phyloP scores from a whole-genome alignment of 306 rosid species.

The Lagenaria siceraria region DNA sequence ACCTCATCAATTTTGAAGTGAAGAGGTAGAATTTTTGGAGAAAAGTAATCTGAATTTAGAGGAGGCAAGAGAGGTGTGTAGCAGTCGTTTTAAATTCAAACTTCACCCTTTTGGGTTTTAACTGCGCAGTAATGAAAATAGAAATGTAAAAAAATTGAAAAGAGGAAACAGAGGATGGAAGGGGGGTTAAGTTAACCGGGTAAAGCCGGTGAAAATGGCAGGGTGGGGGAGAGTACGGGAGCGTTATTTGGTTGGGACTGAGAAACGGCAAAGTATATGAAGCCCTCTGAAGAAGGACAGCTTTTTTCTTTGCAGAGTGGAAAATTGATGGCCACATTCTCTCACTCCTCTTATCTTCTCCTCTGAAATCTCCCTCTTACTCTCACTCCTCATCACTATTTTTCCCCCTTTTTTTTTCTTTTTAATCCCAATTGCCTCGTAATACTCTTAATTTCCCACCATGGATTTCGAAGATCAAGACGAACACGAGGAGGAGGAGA shows the following conservation, averaged over 20 bases:
- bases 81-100: neutral
- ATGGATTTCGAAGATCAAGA: constrained; percentile 86
- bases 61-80: no score
- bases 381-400: neutral
- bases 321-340: constrained; percentile 18
- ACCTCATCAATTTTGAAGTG: no score
- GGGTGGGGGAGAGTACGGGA: neutral
- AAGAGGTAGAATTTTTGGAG: no score
- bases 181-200: constrained; percentile 30
- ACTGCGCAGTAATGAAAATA: constrained; percentile 9
- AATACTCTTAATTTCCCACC: neutral
- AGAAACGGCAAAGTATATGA: constrained; percentile 44
- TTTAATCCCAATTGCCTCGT: neutral
- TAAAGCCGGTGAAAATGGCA: constrained; percentile 28
- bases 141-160: neutral
- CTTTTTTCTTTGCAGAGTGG: constrained; percentile 17
- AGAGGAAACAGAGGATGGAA: constrained; percentile 4
- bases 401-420: neutral
- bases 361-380: neutral
- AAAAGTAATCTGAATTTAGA: no score
- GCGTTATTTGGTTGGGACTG: constrained; percentile 6
- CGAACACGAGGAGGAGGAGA: constrained; percentile 70
- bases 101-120: neutral
- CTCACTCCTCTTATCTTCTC: constrained; percentile 13
- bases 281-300: constrained; percentile 17